These are phyloP conservation scores for Colletotrichum sp. DNA, from an alignment of 2,329 filamentous ascomycete species.

Conservation along the genomic window DNA sequence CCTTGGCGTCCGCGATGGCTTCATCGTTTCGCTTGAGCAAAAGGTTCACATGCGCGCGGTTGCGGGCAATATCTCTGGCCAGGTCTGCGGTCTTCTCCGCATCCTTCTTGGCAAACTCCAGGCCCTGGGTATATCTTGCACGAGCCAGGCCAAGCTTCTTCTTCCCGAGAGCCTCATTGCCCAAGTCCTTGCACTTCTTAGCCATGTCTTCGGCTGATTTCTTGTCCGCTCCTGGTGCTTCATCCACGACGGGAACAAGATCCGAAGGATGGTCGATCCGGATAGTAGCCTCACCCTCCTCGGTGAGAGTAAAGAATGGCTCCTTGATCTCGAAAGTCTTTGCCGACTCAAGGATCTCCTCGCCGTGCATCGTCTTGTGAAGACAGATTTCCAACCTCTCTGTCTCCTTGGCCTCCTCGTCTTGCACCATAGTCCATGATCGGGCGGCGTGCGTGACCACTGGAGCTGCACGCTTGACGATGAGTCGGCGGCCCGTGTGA, in stretches of 20 bases:
- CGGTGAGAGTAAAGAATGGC: constrained; percentile 50
- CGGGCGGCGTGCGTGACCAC: constrained; percentile 23
- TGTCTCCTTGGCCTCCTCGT: constrained; percentile 26
- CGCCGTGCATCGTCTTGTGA: constrained; percentile 35
- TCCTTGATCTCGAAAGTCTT: constrained; percentile 50
- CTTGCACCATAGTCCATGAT: constrained; percentile 37
- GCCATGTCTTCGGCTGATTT: constrained; percentile 12
- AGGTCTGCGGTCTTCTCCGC: constrained; percentile 17
- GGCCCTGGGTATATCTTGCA: constrained; percentile 30
- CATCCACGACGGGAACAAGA: constrained; percentile 22
- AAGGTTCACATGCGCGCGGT: constrained; percentile 36
- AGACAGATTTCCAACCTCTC: constrained; percentile 35
- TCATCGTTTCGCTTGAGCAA: constrained; percentile 34
- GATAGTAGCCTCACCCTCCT: constrained; percentile 42
- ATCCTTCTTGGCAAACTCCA: constrained; percentile 13
- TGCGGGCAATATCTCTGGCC: constrained; percentile 35
- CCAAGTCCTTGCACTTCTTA: constrained; percentile 28
- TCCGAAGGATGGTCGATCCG: constrained; percentile 40
- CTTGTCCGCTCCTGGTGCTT: neutral
- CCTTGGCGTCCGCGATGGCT: constrained; percentile 30
- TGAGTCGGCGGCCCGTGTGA: constrained; percentile 30
- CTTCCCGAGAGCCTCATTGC: constrained; percentile 31
- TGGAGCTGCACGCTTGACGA: constrained; percentile 25
- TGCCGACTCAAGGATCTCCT: constrained; percentile 37
- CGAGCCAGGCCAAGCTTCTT: constrained; percentile 25